Base-by-base conservation (phyloP, 2,329 filamentous ascomycete species). In the Aspergillus phoenicis region DNA sequence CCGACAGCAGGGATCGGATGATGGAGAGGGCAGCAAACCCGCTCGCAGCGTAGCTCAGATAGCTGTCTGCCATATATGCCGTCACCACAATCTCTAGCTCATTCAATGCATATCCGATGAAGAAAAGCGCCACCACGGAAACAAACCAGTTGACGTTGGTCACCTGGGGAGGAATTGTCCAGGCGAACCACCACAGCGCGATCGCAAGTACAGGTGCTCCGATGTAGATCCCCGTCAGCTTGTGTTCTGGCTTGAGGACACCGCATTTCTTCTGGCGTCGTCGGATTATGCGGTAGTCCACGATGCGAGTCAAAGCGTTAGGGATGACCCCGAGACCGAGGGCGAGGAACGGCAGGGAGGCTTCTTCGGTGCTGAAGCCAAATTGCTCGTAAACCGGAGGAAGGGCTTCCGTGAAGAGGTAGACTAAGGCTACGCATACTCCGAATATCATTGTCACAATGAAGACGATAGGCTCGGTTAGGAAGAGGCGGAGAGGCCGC, bases 151-250 rank as follows among this genome's bases (percentile, higher is more conserved):
- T 73, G 1, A 76, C 49, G 30, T 66, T 38, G 5, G 61, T 52
- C 3, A 74, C 66, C 1, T 62, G 57, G 2, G 80, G 81, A 0
- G 82, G 81, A 6, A 82, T 75, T 2, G 81, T 81, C 72, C 76
- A 79, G 8, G 78, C 77, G 60, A 83, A 82, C 68, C 71, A 75
- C 75, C 79, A 81, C 1, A 84, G 75, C 2, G 76, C 80, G 8
- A 73, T 65, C 2, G 80, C 78, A 5, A 83, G 74, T 6, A 76
- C 66, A 2, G 81, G 79, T 0, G 78, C 77, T 0, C 78, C 81
- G 33, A 82, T 69, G 33, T 73, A 73, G 62, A 83, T 82, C 13
- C 80, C 81, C 8, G 72, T 64, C 22, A 83, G 71, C 56, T 83
- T 83, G 66, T 82, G 76, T 68, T 83, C 81, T 0, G 80, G 80